Evolutionary conservation across 768 basidiomycete species (phyloP).

Genomic region (Leccinum ochraceum): DNA sequence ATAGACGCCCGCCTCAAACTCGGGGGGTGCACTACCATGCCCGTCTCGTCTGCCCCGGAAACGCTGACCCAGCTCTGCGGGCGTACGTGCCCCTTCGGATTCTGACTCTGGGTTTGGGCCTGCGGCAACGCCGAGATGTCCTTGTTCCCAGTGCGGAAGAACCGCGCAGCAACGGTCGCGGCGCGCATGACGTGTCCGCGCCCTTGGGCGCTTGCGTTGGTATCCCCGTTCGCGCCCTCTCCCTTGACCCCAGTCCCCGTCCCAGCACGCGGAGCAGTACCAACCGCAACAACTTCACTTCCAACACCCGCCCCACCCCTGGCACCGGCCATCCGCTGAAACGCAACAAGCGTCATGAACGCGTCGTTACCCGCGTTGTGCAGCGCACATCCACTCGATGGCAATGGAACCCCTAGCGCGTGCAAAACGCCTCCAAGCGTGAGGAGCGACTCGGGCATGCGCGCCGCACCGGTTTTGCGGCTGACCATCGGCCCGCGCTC

Average conservation of each 20-base stretch:
- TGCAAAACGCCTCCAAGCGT: slow-evolving; percentile 63
- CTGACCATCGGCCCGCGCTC: slow-evolving; percentile 62
- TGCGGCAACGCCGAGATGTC: not conserved
- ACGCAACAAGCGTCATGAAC: slow-evolving; percentile 62
- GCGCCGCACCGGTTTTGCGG: slow-evolving; percentile 53
- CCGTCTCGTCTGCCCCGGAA: slow-evolving; percentile 15
- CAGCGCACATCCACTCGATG: slow-evolving; percentile 36
- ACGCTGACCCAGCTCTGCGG: not conserved
- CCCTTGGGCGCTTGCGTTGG: not conserved
- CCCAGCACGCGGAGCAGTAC: not conserved
- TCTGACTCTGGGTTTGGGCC: not conserved
- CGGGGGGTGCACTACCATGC: not conserved
- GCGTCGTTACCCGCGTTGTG: slow-evolving; percentile 86
- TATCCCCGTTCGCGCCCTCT: not conserved
- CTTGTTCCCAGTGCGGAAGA: slow-evolving; percentile 18
- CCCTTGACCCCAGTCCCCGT: not conserved
- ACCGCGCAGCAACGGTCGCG: slow-evolving; percentile 17
- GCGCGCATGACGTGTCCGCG: slow-evolving; percentile 9
- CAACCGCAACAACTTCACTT: not conserved
- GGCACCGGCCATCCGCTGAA: slow-evolving; percentile 71
- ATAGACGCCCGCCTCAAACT: slow-evolving; percentile 28
- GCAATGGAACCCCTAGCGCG: slow-evolving; percentile 44
- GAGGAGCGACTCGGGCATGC: slow-evolving; percentile 54
- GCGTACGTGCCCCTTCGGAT: not conserved
- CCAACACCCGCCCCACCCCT: slow-evolving; percentile 18